Conservation (phyloP, 768 basidiomycete species). For the Boletus huronensis region DNA sequence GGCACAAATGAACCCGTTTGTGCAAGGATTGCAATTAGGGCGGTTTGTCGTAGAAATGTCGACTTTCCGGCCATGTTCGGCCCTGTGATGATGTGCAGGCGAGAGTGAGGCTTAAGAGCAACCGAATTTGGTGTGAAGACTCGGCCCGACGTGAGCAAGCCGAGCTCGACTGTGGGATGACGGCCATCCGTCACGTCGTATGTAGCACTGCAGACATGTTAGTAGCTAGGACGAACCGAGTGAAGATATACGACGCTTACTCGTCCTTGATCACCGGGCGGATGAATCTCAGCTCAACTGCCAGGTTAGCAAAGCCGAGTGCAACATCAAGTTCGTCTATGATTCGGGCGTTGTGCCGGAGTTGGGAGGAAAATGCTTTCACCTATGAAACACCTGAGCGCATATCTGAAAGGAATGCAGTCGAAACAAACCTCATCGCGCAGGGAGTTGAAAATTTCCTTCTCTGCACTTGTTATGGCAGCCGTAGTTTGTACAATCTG, state of each 20-base stretch:
- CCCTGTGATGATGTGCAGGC: conserved; percentile 84
- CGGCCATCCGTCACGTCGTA: conserved; percentile 77
- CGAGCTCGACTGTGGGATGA: conserved; percentile 91
- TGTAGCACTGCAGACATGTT: conserved; percentile 37
- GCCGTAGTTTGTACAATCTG: conserved; percentile 55
- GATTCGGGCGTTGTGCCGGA: conserved; percentile 74
- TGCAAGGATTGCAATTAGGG: conserved; percentile 84
- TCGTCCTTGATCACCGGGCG: conserved; percentile 65
- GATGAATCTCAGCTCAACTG: conserved; percentile 72
- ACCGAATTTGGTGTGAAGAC: conserved; percentile 85
- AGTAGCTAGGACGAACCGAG: neutral
- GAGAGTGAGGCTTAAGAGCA: conserved; percentile 52
- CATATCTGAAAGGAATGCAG: neutral
- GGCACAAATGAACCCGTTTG: conserved; percentile 95
- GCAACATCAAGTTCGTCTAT: conserved; percentile 87
- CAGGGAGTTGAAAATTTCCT: conserved; percentile 65
- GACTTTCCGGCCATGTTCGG: conserved; percentile 98
- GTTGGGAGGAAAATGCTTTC: conserved; percentile 45
- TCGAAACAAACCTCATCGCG: conserved; percentile 53
- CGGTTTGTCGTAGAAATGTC: conserved; percentile 87
- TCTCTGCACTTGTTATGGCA: conserved; percentile 58
- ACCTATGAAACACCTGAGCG: conserved; percentile 46
- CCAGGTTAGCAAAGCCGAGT: conserved; percentile 77
- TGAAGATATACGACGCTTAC: conserved; percentile 41
- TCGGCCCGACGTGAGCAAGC: conserved; percentile 68